Conservation (phyloP, 2,329 filamentous ascomycete genomes). For the Talaromyces sp. region DNA sequence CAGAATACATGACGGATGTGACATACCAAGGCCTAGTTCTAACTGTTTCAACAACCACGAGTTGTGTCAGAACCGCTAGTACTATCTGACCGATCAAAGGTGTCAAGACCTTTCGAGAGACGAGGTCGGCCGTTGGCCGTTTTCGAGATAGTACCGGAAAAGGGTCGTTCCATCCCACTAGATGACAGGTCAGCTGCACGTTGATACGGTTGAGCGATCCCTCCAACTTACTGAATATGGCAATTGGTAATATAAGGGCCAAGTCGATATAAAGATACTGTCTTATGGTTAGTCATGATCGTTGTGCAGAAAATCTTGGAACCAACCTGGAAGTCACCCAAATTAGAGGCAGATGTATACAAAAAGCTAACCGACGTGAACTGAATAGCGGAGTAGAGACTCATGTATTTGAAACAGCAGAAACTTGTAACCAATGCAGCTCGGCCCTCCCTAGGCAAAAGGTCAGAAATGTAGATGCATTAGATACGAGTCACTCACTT, state of each 20-base stretch:
- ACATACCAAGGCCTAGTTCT: slow-evolving; percentile 73
- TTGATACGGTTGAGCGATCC: background rate
- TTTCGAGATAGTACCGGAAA: slow-evolving; percentile 75
- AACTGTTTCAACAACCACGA: slow-evolving; percentile 70
- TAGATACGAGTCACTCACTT: slow-evolving; percentile 49
- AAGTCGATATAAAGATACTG: slow-evolving; percentile 93
- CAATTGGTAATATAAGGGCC: slow-evolving; percentile 87
- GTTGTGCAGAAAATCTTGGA: background rate
- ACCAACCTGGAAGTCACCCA: slow-evolving; percentile 85
- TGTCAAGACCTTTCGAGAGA: slow-evolving; percentile 86
- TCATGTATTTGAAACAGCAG: slow-evolving; percentile 99
- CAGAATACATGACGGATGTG: background rate
- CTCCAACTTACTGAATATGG: slow-evolving; percentile 73
- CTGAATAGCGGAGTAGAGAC: slow-evolving; percentile 97
- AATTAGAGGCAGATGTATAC: slow-evolving; percentile 87
- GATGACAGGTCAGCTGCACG: slow-evolving; percentile 11
- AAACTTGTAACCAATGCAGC: slow-evolving; percentile 97
- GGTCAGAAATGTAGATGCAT: slow-evolving; percentile 22
- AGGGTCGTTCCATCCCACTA: slow-evolving; percentile 91
- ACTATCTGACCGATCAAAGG: slow-evolving; percentile 85
- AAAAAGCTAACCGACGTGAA: slow-evolving; percentile 97
- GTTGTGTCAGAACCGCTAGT: slow-evolving; percentile 75
- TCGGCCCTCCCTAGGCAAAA: slow-evolving; percentile 69
- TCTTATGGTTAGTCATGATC: slow-evolving; percentile 6
- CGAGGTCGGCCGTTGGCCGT: slow-evolving; percentile 84